Base-by-base conservation (phyloP, 2,329 filamentous ascomycete species). In the Epichloe scottii region DNA sequence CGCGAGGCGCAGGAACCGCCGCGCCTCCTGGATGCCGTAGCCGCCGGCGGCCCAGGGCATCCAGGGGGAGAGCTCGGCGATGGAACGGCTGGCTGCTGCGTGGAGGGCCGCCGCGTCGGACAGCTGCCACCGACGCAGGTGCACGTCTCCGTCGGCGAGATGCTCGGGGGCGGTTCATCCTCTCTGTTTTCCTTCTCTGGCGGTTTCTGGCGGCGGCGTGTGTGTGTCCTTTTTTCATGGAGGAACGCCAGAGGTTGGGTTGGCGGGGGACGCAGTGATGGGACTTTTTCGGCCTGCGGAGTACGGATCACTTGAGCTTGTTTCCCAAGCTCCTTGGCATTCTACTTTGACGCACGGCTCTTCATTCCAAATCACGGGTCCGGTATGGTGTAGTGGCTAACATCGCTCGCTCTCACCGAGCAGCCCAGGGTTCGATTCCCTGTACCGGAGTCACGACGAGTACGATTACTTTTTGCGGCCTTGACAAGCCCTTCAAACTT, bases 331-430 rank as follows among this genome's bases (percentile, higher is more conserved):
- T n/a, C n/a, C n/a, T n/a, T n/a, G n/a, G n/a, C n/a, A n/a, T n/a
- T n/a, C n/a, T n/a, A 4, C 0, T 10, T 40, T 39, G 17, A 3
- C 2, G 0, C n/a, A 0, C 1, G 2, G 4, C 0, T 3, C 0
- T 1, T 15, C 0, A 14, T 23, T 8, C 40, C n/a, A n/a, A 34
- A 34, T 11, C 12, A 34, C 5, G 14, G 2, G 57, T 64, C 62
- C 62, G 62, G 58, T 63, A 63, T 64, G 62, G 62, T 64, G 62
- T 64, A 64, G 62, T 63, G 62, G 62, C 62, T 63, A 64, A 63
- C 62, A 64, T 64, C 61, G 62, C 61, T 64, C 62, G 62, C 62
- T 64, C 62, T 65, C 62, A 64, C 62, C 62, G 62, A 63, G 62
- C 61, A 63, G 62, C 60, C 62, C 62, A 57, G 62, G 62, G 62